phyloP scores from a whole-genome alignment of 176 grass and related monocot species.

The Rhynchospora tenuis region DNA sequence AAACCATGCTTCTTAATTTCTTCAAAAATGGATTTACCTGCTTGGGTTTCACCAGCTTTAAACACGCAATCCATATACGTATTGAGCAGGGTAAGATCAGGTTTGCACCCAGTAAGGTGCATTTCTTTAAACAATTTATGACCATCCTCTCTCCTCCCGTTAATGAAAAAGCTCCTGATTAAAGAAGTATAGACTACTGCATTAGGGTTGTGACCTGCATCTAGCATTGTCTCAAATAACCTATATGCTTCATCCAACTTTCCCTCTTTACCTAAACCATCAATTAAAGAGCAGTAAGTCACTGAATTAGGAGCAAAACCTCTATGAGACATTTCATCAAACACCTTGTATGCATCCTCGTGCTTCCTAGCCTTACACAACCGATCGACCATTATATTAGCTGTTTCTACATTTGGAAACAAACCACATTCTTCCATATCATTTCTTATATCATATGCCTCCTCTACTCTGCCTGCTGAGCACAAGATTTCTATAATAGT shows the following conservation, averaged over 20 bases:
- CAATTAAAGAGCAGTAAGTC: slow-evolving; percentile 81
- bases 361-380: slow-evolving; percentile 71
- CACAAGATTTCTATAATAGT: slow-evolving; percentile 86
- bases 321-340: slow-evolving; percentile 53
- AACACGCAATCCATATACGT: slow-evolving; percentile 96
- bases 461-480: slow-evolving; percentile 51
- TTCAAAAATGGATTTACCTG: slow-evolving; percentile 66
- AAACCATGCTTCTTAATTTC: slow-evolving; percentile 57
- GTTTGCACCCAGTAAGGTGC: slow-evolving; percentile 49
- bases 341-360: slow-evolving; percentile 71
- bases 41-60: slow-evolving; percentile 76
- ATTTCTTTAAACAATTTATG: slow-evolving; percentile 98
- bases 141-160: slow-evolving; percentile 94
- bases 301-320: slow-evolving; percentile 73
- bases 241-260: slow-evolving; percentile 83
- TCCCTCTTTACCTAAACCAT: slow-evolving; percentile 80
- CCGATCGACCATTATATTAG: slow-evolving; percentile 97
- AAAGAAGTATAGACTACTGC: slow-evolving; percentile 75
- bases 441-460: slow-evolving; percentile 58
- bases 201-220: slow-evolving; percentile 64
- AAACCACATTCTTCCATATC: slow-evolving; percentile 67
- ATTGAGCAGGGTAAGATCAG: slow-evolving; percentile 86
- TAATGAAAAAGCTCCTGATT: slow-evolving; percentile 79
- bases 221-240: slow-evolving; percentile 83
- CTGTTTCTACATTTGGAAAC: slow-evolving; percentile 76